These are phyloP conservation scores for Spinacia oleracea DNA, from an alignment of 179 eudicot species.

Conservation along the genomic window DNA sequence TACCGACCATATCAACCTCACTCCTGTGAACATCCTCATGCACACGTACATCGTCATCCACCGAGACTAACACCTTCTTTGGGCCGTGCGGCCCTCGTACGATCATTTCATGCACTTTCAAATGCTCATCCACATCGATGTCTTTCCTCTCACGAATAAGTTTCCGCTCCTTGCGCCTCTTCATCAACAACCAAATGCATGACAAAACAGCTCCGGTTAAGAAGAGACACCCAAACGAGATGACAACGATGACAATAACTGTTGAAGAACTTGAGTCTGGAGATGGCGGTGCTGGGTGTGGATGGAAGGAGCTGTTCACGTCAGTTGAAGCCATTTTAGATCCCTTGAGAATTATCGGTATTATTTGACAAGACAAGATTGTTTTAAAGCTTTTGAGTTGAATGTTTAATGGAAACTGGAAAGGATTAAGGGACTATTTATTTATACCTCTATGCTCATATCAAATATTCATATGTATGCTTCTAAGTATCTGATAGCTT, in stretches of 20 bases:
- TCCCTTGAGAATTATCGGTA: no score
- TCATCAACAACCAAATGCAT: slow-evolving; percentile 47
- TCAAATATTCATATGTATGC: slow-evolving; percentile 32
- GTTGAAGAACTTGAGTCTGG: slow-evolving; percentile 28
- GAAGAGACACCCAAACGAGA: slow-evolving; percentile 44
- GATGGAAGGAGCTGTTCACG: slow-evolving; percentile 6
- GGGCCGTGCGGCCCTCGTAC: slow-evolving; percentile 45
- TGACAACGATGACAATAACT: slow-evolving; percentile 38
- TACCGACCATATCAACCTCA: slow-evolving; percentile 33
- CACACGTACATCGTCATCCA: slow-evolving; percentile 51
- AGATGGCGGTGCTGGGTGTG: slow-evolving; percentile 23
- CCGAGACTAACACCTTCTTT: slow-evolving; percentile 32
- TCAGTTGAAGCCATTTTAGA: slow-evolving; percentile 6
- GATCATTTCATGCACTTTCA: slow-evolving; percentile 47
- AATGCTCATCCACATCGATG: slow-evolving; percentile 46
- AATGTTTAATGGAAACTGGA: not conserved
- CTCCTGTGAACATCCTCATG: slow-evolving; percentile 38
- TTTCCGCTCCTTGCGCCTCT: slow-evolving; percentile 39
- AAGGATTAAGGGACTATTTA: slow-evolving; percentile 9
- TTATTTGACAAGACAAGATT: no score
- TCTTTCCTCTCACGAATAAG: slow-evolving; percentile 39
- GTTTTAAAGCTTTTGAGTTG: not conserved
- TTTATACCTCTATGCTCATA: slow-evolving; percentile 6
- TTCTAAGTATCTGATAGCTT: slow-evolving; percentile 50
- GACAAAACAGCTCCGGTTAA: slow-evolving; percentile 33